These are phyloP conservation scores for Adenanthera pavonina DNA, from an alignment of 306 rosid species.

Conservation along the genomic window DNA sequence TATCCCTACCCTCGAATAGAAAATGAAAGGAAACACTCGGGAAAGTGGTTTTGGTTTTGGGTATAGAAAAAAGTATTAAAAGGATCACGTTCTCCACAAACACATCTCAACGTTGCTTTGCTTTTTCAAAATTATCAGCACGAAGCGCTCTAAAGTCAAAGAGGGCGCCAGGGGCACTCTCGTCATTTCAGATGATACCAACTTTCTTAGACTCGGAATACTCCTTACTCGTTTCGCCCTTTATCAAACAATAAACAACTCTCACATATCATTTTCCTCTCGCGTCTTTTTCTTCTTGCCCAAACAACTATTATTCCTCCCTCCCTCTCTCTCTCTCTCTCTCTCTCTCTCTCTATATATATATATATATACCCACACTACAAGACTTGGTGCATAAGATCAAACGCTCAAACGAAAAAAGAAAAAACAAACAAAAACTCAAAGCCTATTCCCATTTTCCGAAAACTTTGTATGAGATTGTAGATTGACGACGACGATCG, in stretches of 20 bases:
- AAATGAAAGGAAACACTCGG: slow-evolving; percentile 27
- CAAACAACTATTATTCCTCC: slow-evolving; percentile 25
- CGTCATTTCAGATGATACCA: slow-evolving; percentile 48
- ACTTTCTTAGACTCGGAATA: slow-evolving; percentile 44
- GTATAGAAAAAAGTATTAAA: background rate
- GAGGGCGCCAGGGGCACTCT: slow-evolving; percentile 48
- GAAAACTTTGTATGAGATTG: background rate
- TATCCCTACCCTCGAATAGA: background rate
- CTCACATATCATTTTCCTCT: background rate
- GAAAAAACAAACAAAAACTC: slow-evolving; percentile 30
- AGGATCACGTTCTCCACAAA: background rate
- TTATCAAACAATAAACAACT: background rate
- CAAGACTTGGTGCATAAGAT: slow-evolving; percentile 8
- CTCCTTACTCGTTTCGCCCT: slow-evolving; percentile 37
- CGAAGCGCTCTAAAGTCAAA: slow-evolving; percentile 45
- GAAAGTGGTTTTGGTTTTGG: slow-evolving; percentile 26
- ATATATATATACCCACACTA: background rate
- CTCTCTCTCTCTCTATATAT: too few relatives aligned
- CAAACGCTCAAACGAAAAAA: slow-evolving; percentile 21
- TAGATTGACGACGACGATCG: background rate
- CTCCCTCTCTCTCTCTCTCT: slow-evolving; percentile 26
- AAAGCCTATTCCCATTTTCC: slow-evolving; percentile 18
- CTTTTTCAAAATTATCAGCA: slow-evolving; percentile 23
- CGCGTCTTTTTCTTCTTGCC: background rate
- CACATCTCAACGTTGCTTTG: background rate